Percentiles rank a stretch among this genome's conserved stretches.
These are phyloP conservation scores for Lomentospora prolificans DNA, from an alignment of 2,329 filamentous ascomycete genomes.

Conservation along the genomic window DNA sequence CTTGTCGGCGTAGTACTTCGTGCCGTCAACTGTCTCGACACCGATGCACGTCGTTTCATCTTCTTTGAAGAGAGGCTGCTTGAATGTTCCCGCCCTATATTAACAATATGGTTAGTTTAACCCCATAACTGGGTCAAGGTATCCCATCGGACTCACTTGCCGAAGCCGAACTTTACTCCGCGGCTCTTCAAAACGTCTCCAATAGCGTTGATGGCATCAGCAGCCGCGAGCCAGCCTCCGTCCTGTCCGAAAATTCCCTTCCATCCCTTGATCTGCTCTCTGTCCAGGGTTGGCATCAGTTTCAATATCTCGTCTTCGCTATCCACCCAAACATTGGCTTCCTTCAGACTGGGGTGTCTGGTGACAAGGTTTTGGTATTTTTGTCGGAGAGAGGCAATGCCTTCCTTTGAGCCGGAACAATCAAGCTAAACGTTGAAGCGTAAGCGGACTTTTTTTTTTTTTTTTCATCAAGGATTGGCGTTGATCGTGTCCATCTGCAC, in stretches of 20 bases:
- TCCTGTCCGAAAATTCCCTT: conserved; percentile 32
- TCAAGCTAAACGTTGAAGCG: too few relatives aligned
- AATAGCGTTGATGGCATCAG: conserved; percentile 35
- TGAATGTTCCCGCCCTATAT: conserved; percentile 31
- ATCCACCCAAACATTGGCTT: conserved; percentile 31
- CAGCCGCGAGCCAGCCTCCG: conserved; percentile 36
- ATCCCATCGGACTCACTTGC: conserved; percentile 21
- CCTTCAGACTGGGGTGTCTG: conserved; percentile 20
- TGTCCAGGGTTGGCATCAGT: conserved; percentile 27
- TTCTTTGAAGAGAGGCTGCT: conserved; percentile 26
- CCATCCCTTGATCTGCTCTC: conserved; percentile 33
- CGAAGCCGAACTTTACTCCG: conserved; percentile 32
- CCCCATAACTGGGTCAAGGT: not conserved
- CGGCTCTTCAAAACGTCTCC: conserved; percentile 25
- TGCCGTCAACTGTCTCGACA: conserved; percentile 29
- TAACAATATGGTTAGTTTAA: conserved; percentile 3
- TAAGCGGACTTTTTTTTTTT: too few relatives aligned
- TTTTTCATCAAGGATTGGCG: not conserved
- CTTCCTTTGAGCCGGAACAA: conserved; percentile 20
- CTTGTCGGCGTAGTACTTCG: conserved; percentile 30
- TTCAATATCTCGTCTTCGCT: conserved; percentile 31
- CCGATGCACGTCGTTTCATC: conserved; percentile 27
- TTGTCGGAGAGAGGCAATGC: conserved; percentile 20
- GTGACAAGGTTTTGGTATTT: conserved; percentile 22
- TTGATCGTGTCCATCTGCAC: too few relatives aligned